Evolutionary conservation across 1,139 yeast species (phyloP).

Genomic region (Hansenula lynferdii): DNA sequence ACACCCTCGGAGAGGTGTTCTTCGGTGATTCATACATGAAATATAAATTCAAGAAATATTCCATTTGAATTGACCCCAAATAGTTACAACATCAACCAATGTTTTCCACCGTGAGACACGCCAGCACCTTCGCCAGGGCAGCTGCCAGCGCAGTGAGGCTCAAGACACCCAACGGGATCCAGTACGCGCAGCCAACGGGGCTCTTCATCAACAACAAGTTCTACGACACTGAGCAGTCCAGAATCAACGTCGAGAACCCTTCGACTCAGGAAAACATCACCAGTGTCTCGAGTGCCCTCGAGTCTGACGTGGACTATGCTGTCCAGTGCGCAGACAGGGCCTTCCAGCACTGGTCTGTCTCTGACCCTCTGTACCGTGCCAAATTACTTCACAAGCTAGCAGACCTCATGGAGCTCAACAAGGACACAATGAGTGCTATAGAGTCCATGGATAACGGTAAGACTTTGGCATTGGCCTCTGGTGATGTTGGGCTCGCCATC

Average conservation of each 20-base stretch:
- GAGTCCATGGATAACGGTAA: slow-evolving; percentile 64
- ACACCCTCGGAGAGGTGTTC: no score
- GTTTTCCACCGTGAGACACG: no score
- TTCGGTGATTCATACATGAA: no score
- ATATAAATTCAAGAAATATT: no score
- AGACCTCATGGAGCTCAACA: slow-evolving; percentile 44
- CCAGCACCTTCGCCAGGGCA: slow-evolving; percentile 10
- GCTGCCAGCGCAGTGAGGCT: slow-evolving; percentile 35
- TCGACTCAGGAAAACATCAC: slow-evolving; percentile 56
- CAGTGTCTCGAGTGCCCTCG: slow-evolving; percentile 54
- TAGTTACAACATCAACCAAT: no score
- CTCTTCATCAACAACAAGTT: slow-evolving; percentile 81
- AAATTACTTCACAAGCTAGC: slow-evolving; percentile 44
- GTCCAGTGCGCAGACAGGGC: slow-evolving; percentile 43
- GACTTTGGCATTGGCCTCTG: slow-evolving; percentile 38
- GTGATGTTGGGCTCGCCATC: slow-evolving; percentile 57
- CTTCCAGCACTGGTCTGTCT: slow-evolving; percentile 42
- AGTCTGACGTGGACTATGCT: neutral
- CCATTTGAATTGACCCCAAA: no score
- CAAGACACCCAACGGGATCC: slow-evolving; percentile 52
- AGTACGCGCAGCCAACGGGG: slow-evolving; percentile 68
- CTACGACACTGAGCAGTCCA: slow-evolving; percentile 52
- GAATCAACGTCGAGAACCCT: slow-evolving; percentile 59
- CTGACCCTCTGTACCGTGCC: slow-evolving; percentile 40
- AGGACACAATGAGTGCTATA: slow-evolving; percentile 45